Conservation (phyloP, 2,329 filamentous ascomycete genomes). For the Aureobasidium leucospermi region DNA sequence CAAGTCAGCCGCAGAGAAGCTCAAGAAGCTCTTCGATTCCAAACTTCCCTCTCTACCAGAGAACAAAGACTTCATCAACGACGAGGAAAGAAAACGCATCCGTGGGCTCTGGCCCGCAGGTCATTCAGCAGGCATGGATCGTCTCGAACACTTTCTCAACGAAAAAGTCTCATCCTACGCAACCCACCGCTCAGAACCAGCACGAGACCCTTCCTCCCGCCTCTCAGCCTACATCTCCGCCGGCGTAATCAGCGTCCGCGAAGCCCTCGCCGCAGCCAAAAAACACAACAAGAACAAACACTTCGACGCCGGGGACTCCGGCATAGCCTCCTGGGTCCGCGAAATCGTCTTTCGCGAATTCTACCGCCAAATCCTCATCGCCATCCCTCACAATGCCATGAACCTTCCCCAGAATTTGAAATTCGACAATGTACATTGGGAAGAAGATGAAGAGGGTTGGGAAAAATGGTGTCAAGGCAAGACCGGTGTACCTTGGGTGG, state of each 20-base stretch:
- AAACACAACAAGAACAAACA: constrained; percentile 37
- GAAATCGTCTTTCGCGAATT: constrained; percentile 47
- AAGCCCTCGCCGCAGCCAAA: constrained; percentile 35
- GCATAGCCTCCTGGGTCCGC: constrained; percentile 40
- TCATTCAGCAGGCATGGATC: constrained; percentile 35
- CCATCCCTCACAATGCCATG: constrained; percentile 42
- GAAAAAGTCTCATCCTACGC: constrained; percentile 31
- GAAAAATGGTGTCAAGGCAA: constrained; percentile 41
- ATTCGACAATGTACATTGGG: constrained; percentile 45
- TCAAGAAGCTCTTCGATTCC: constrained; percentile 51
- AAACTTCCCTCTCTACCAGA: constrained; percentile 32
- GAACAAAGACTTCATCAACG: constrained; percentile 34
- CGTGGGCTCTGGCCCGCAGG: constrained; percentile 40
- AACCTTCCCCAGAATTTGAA: constrained; percentile 46
- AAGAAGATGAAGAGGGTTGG: constrained; percentile 44
- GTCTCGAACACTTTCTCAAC: constrained; percentile 35
- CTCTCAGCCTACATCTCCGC: constrained; percentile 40
- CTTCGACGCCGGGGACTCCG: constrained; percentile 32
- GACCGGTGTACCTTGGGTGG: constrained; percentile 44
- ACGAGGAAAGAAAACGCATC: constrained; percentile 34
- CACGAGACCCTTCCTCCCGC: constrained; percentile 34
- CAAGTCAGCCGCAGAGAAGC: constrained; percentile 37
- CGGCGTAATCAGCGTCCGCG: constrained; percentile 39
- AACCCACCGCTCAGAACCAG: constrained; percentile 36
- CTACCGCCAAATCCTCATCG: constrained; percentile 42